These are phyloP conservation scores for Hemileia vastatrix DNA, from an alignment of 1,284 basidiomycete species.

Conservation along the genomic window DNA sequence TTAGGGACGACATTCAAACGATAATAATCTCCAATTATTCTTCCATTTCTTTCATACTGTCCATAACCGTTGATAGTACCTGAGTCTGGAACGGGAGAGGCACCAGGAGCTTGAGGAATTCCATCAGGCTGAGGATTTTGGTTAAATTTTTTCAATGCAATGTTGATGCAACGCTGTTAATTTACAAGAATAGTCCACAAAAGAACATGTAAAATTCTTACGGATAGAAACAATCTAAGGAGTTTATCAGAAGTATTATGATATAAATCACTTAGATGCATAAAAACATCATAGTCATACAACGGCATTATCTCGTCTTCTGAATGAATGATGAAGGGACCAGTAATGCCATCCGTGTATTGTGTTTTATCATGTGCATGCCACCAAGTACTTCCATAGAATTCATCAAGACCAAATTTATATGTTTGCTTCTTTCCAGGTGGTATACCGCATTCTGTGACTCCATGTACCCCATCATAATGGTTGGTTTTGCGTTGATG, in stretches of 20 bases:
- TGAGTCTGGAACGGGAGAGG: slow-evolving; percentile 19
- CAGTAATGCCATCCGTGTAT: slow-evolving; percentile 19
- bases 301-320: no score
- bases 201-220: no score
- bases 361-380: slow-evolving; percentile 24
- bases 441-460: slow-evolving; percentile 42
- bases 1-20: no score
- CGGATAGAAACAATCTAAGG: slow-evolving; percentile 13
- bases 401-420: slow-evolving; percentile 25
- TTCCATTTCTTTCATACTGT: no score
- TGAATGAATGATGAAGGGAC: slow-evolving; percentile 20
- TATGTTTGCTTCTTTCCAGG: slow-evolving; percentile 24
- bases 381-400: slow-evolving; percentile 27
- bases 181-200: no score
- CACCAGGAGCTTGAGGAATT: slow-evolving; percentile 2
- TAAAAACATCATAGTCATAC: slow-evolving; percentile 19
- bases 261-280: slow-evolving; percentile 23
- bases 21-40: no score
- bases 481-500: slow-evolving; percentile 24
- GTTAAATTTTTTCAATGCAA: no score
- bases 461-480: slow-evolving; percentile 26
- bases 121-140: slow-evolving; percentile 20
- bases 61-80: slow-evolving; percentile 21
- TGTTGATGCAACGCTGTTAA: no score
- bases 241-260: slow-evolving; percentile 14